These are phyloP conservation scores for Acacia concinna DNA, from an alignment of 331 rosid species.

Conservation along the genomic window DNA sequence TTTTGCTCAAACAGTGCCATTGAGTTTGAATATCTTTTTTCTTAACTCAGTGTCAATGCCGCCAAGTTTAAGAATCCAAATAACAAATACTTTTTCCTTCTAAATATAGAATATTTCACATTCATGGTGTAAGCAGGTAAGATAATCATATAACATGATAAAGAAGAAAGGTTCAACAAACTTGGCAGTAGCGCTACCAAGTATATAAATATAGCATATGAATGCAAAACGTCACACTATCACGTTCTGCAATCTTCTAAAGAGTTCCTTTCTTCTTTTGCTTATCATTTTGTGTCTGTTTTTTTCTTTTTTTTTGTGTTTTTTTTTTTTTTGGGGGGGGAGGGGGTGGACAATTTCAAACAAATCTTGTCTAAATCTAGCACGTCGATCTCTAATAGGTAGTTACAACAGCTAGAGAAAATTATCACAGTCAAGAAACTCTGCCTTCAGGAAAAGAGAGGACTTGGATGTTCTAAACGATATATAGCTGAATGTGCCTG, in stretches of 20 bases:
- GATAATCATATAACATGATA: not conserved
- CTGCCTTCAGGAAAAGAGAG: not conserved
- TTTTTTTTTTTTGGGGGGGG: too few species aligned
- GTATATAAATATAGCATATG: not conserved
- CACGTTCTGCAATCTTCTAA: too few species aligned
- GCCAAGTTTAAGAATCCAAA: not conserved
- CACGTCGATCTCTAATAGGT: too few species aligned
- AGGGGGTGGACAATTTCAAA: too few species aligned
- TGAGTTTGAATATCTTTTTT: not conserved
- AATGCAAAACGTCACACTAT: too few species aligned
- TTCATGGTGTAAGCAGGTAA: not conserved
- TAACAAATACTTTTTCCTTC: not conserved
- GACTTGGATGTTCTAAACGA: slow-evolving; percentile 3
- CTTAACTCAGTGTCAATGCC: not conserved
- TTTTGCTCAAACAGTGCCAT: not conserved
- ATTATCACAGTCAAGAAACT: not conserved
- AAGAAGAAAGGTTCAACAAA: not conserved
- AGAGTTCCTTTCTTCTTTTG: too few species aligned
- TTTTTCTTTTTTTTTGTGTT: too few species aligned
- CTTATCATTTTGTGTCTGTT: too few species aligned
- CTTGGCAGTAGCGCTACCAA: not conserved
- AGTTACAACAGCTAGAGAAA: not conserved
- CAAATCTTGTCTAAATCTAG: too few species aligned
- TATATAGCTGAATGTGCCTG: slow-evolving; percentile 10
- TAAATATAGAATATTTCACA: not conserved